Base-by-base conservation (phyloP, 495 filamentous ascomycete genomes). In the Talaromyces trachyspermus region DNA sequence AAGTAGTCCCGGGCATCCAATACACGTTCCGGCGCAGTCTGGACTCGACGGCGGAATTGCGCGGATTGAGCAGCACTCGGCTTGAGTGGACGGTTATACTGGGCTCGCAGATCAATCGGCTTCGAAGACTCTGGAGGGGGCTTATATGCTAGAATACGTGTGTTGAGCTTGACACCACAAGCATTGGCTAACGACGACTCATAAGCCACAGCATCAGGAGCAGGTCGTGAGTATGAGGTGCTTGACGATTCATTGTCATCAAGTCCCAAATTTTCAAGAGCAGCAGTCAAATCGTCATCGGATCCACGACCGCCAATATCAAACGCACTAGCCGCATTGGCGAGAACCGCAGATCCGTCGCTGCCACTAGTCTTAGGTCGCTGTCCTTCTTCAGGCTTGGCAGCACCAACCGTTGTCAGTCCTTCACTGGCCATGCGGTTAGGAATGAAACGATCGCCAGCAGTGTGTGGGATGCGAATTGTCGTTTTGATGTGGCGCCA, bases 131-230 rank as follows among this genome's bases (percentile, higher is more conserved):
- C 92, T 2, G 92, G 81, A 0, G 91, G 88, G 9, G 92, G 92
- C 81, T 99, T 97, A 78, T 95, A 99, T 19, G 91, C 86, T n/a
- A 99, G 80, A 50, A 99, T 99, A 36, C 92, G 86, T 44, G 88
- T 91, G 69, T 88, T 95, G 41, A 96, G 76, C 54, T 78, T 89
- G 32, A 99, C 86, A 35, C 90, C 94, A 59, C 92, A 97, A 15
- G 92, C 92, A 46, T 82, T 80, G 22, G 92, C 91, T 30, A 99
- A 70, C 0, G 89, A 90, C 23, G 92, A 90, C 65, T 95, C 83
- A 59, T 96, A 99, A 0, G 94, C 92, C 20, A 88, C 80, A 0
- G 84, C 79, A 61, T 91, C 88, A 14, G 91, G 90, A 9, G 88
- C 84, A 1, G 88, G 85, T 43, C 88, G 86, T 14, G 79, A 75